Evolutionary conservation across 208 protist genomes (phyloP).

Genomic region (Strigomonas culicis): DNA sequence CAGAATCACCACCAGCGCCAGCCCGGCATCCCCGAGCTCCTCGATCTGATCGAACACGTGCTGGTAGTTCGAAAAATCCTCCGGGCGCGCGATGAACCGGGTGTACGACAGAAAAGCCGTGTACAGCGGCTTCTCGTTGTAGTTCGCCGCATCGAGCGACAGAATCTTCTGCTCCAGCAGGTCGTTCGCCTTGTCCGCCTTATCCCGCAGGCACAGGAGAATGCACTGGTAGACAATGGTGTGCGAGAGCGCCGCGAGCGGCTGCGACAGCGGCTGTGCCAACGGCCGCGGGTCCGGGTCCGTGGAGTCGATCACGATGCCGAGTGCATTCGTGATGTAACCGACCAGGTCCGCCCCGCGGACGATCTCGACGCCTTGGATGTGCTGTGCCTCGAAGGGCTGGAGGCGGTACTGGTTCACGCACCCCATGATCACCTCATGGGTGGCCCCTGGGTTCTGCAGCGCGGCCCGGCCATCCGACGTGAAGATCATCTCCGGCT

Average conservation of each 20-base stretch:
- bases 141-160: neutral
- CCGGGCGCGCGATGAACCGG: neutral
- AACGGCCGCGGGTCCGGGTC: slow-evolving; percentile 6
- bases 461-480: slow-evolving; percentile 21
- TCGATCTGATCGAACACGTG: slow-evolving; percentile 5
- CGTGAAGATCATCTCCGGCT: slow-evolving; percentile 29
- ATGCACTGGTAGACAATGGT: neutral
- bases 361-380: slow-evolving; percentile 36
- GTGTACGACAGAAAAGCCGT: slow-evolving; percentile 8
- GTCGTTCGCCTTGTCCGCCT: slow-evolving; percentile 23
- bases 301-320: slow-evolving; percentile 20
- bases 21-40: neutral
- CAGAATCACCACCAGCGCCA: neutral
- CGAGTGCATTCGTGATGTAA: slow-evolving; percentile 53
- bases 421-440: slow-evolving; percentile 15
- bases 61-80: neutral
- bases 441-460: neutral
- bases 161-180: slow-evolving; percentile 33
- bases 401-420: slow-evolving; percentile 13
- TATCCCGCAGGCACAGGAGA: slow-evolving; percentile 15
- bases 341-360: slow-evolving; percentile 30
- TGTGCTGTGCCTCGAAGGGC: slow-evolving; percentile 10
- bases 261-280: slow-evolving; percentile 11
- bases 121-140: neutral
- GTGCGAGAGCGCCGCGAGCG: neutral